A percentile compares a stretch with the other conserved stretches of the same genome.
phyloP scores from a whole-genome alignment of 306 rosid genomes.

The Rosa rugosa region DNA sequence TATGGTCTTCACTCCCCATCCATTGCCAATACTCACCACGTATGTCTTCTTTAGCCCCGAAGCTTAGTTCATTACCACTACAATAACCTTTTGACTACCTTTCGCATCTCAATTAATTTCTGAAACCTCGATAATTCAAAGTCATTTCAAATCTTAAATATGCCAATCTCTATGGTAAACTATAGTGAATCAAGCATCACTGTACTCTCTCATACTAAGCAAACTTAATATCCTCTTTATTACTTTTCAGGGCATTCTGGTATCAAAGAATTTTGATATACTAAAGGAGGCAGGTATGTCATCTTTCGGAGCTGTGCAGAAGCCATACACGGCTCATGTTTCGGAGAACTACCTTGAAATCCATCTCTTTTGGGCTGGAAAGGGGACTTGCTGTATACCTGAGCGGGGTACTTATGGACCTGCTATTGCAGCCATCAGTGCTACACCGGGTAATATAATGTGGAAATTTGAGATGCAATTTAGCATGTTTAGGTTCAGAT shows the following conservation, averaged over 20 bases:
- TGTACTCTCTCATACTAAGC: background rate
- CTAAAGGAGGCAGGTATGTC: slow-evolving; percentile 55
- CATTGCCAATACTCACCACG: background rate
- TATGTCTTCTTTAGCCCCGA: background rate
- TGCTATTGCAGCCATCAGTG: slow-evolving; percentile 69
- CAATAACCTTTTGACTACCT: background rate
- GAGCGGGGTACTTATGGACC: slow-evolving; percentile 64
- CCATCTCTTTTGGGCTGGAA: slow-evolving; percentile 91
- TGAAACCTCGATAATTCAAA: background rate
- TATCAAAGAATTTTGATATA: slow-evolving; percentile 62
- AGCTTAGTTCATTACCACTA: background rate
- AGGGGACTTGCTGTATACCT: slow-evolving; percentile 81
- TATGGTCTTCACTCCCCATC: background rate
- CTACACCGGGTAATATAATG: slow-evolving; percentile 55
- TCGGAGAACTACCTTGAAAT: slow-evolving; percentile 65
- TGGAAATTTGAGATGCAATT: background rate
- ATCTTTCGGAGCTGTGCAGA: slow-evolving; percentile 38
- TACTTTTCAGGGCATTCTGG: slow-evolving; percentile 48
- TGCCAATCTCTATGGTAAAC: background rate
- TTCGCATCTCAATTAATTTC: background rate
- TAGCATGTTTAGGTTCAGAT: slow-evolving; percentile 15
- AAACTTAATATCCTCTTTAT: background rate
- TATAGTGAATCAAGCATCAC: background rate
- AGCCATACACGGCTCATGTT: slow-evolving; percentile 42
- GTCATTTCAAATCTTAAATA: background rate